Base-by-base conservation (phyloP, 176 grass and related monocot genomes). In the Phoenix dactylifera region DNA sequence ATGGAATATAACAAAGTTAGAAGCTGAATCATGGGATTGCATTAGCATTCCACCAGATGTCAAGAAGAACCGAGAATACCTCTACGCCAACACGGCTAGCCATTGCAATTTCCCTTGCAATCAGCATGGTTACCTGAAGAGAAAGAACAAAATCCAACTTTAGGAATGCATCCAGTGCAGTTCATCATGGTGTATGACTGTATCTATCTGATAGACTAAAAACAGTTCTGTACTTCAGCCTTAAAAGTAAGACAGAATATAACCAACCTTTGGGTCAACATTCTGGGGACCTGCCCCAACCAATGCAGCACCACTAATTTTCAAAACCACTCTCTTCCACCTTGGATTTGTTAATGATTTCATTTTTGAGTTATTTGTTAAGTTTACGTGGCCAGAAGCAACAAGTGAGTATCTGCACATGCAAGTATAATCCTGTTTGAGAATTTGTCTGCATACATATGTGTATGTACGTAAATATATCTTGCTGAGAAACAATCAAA, bases 251-350 rank as follows among this genome's bases (percentile, higher is more conserved):
- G 25, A 74, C 20, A 26, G 48, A 15, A 23, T 6, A 50, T 50
- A 65, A 24, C 49, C 6, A 65, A 51, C 92, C 92, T 98, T 98
- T 3, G 88, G 88, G 50, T 98, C 94, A 57, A 93, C 88, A 79
- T 97, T 97, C 22, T 75, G 76, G 30, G 84, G 57, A 56, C 67
- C 54, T 55, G 72, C 15, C 59, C 88, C 94, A 60, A 73, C 52
- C 67, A 93, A 70, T 9, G 70, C 79, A 55, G 73, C 73, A 7
- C 88, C 84, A 48, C 88, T 84, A 67, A 98, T 82, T 77, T 89
- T 98, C 51, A 98, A 74, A 67, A 98, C 77, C 14, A 98, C 88
- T 32, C 88, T 83, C 68, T 89, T 98, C 94, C 94, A 98, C 52
- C 52, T 89, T 72, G 80, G 71, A 81, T 63, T 86, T 71, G 74